phyloP scores from a whole-genome alignment of 345 rosid genomes.

The Aquilaria sinensis region DNA sequence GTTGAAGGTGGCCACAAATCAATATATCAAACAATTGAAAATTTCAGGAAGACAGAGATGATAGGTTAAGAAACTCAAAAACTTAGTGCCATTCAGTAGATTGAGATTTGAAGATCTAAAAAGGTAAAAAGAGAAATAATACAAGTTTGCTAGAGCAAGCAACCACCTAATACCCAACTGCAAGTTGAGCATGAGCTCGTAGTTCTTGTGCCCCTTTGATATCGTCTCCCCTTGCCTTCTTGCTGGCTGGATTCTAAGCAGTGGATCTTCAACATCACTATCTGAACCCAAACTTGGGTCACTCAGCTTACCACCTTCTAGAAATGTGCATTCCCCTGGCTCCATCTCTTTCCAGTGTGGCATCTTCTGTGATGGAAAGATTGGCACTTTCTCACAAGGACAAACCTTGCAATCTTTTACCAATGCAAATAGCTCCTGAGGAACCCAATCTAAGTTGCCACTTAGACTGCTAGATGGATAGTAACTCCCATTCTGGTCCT shows the following conservation, averaged over 20 bases:
- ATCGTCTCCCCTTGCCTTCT: conserved; percentile 86
- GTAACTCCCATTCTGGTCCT: conserved; percentile 67
- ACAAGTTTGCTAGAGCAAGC: background rate
- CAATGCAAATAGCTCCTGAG: conserved; percentile 52
- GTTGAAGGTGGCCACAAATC: conserved; percentile 1
- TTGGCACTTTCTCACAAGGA: conserved; percentile 52
- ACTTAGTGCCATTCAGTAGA: no score
- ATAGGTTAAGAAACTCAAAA: background rate
- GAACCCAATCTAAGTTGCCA: conserved; percentile 72
- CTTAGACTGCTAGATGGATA: conserved; percentile 49
- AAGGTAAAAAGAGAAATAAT: background rate
- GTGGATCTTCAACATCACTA: conserved; percentile 18
- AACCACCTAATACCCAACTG: conserved; percentile 92
- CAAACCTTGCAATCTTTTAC: conserved; percentile 59
- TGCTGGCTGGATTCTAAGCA: conserved; percentile 44
- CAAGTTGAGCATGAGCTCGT: conserved; percentile 96
- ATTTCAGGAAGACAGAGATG: background rate
- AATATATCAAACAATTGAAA: no score
- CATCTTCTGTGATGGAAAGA: conserved; percentile 84
- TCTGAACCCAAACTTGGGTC: conserved; percentile 32
- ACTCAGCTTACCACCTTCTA: conserved; percentile 54
- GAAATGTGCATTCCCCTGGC: conserved; percentile 25
- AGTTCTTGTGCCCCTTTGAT: conserved; percentile 90
- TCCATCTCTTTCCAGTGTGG: conserved; percentile 47
- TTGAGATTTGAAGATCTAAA: no score